Base-by-base conservation (phyloP, 2,329 filamentous ascomycete species). In the Myriangium duriaei region DNA sequence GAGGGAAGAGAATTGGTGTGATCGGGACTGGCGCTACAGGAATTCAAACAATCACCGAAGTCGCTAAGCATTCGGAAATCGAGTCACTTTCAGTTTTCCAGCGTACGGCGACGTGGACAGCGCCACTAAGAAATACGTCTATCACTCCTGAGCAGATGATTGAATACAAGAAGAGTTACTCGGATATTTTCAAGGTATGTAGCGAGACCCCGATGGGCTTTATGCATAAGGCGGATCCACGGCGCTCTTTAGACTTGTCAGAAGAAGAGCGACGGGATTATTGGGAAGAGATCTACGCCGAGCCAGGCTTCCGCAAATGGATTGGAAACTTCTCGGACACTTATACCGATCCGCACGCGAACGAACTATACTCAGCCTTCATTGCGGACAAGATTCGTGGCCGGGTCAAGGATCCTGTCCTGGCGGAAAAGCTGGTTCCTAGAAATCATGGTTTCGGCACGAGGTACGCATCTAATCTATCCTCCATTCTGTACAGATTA, bases 371-470 rank as follows among this genome's bases (percentile, higher is more conserved):
- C 34, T 54, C 32, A 13, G 46, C 49, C 7, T 56, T 54, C 38
- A 36, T 52, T 3, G 51, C 52, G 3, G 47, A 54, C 19, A 63
- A 63, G 47, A 62, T 62, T 14, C 52, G 55, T 11, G 32, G 37
- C 17, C 45, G 46, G 4, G 47, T 55, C 24, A 47, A 54, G 29
- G 62, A 74, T 46, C 58, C 67, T 44, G 52, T 53, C 37, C 67
- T 74, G 7, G 68, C 67, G 54, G 58, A 65, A 39, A 59, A 62
- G 14, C 50, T 74, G 11, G 70, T 72, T 30, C 71, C 71, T 0
- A 52, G 61, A 62, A 45, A 59, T 64, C 40, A 57, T 68, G 30
- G 60, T 71, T 47, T 73, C 16, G 48, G 47, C 1, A 48, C 43
- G 11, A n/a, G n/a, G n/a, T n/a, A n/a, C n/a, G n/a, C n/a, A n/a